Percentiles rank a stretch among this genome's conserved stretches.
Evolutionary conservation across 352 stramenopile genomes (phyloP).

Genomic region (Pilasporangium apinafurcum): DNA sequence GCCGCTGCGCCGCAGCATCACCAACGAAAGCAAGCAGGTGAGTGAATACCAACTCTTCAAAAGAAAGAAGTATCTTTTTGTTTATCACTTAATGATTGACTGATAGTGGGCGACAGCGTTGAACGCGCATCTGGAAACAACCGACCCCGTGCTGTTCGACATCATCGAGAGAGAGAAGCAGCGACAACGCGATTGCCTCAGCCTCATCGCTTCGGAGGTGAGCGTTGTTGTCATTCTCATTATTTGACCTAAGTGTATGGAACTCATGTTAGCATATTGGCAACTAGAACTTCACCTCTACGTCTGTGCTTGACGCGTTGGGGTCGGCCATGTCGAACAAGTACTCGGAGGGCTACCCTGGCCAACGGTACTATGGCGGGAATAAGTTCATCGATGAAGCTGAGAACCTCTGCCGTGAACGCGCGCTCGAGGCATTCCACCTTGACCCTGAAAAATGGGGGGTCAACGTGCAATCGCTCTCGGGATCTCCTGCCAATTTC

Average conservation of each 20-base stretch:
- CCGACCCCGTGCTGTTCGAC: conserved; percentile 91
- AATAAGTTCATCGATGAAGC: conserved; percentile 99
- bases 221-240: not conserved
- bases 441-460: conserved; percentile 95
- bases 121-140: conserved; percentile 85
- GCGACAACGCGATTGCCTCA: conserved; percentile 96
- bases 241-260: not conserved
- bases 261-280: not conserved
- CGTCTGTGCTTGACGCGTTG: conserved; percentile 96
- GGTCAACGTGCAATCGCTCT: conserved; percentile 97
- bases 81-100: not conserved
- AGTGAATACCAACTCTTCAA: not conserved
- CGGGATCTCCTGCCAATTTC: conserved; percentile 98
- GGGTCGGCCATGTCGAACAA: conserved; percentile 99
- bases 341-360: conserved; percentile 97
- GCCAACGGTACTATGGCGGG: conserved; percentile 94
- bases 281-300: conserved; percentile 95
- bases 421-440: conserved; percentile 96
- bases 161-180: conserved; percentile 98
- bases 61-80: not conserved
- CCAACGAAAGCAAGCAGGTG: conserved; percentile 47
- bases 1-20: conserved; percentile 32
- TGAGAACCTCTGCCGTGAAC: conserved; percentile 96
- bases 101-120: conserved; percentile 62
- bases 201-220: conserved; percentile 98